Base-by-base conservation (phyloP, 2,329 filamentous ascomycete species). In the Monascus ruber region DNA sequence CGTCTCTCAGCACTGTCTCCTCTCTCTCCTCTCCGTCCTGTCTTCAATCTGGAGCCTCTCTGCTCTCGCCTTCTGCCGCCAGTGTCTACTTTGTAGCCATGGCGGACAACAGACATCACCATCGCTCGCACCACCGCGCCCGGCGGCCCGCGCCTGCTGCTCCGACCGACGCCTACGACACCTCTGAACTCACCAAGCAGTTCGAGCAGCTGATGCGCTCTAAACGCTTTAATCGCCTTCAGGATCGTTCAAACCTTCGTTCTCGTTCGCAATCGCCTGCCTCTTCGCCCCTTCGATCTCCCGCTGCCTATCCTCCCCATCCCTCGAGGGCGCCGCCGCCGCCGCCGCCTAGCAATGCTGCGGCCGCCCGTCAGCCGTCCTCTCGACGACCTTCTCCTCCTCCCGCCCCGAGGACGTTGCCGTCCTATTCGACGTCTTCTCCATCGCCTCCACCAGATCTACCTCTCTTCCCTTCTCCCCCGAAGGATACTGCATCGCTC, bases 201-300 rank as follows among this genome's bases (percentile, higher is more conserved):
- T 95, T 95, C 62, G 85, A 94, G 59, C 82, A 87, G 47, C 70
- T 94, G 44, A 73, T 96, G 56, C 82, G 85, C 60, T 86, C 84
- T 42, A 88, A 85, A 69, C 78, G 87, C 61, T 79, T 94, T 71
- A 88, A 85, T 59, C 84, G 88, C 47, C 72, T 95, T 37, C 79
- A 82, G 52, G 76, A 79, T 49, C 68, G 69, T 31, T 68, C 70
- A 31, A 69, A 72, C 40, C 77, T 79, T 28, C 71, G 73, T 45
- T 72, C 76, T 28, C 69, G 72, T 27, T 72, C 71, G 31, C 68
- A 71, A 37, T 81, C 81, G 29, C 81, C 71, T 32, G 68, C 69
- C 28, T 60, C 56, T 35, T 43, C 56, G 45, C 51, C 49, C 36
- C 40, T 43, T 34, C 47, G 46, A 38, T 43, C 52, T 10, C 49